Conservation (phyloP, 1,284 basidiomycete species). For the Ustilago trichophora region DNA sequence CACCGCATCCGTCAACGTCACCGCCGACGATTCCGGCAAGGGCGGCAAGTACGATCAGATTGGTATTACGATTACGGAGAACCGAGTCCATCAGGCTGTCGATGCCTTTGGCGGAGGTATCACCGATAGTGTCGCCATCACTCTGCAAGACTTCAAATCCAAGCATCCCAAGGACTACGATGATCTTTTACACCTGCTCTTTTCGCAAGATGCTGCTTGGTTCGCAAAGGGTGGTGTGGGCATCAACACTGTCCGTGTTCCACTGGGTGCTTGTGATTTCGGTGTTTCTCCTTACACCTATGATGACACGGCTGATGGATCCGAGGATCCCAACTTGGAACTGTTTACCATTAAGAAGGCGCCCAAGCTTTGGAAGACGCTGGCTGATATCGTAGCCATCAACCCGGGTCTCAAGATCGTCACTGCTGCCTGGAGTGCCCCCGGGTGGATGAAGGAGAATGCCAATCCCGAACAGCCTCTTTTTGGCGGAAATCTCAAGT, state of each 20-base stretch:
- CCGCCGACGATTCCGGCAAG: neutral
- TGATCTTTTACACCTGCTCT: conserved; percentile 48
- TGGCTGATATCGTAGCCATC: conserved; percentile 38
- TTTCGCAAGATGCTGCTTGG: conserved; percentile 39
- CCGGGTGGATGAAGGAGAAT: conserved; percentile 55
- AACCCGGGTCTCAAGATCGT: conserved; percentile 38
- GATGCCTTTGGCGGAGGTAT: conserved; percentile 46
- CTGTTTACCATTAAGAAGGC: conserved; percentile 50
- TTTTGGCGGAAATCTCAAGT: conserved; percentile 41
- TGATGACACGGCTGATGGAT: conserved; percentile 51
- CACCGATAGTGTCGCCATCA: conserved; percentile 52
- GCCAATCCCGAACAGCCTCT: conserved; percentile 24
- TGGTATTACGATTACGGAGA: conserved; percentile 27
- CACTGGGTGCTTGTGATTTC: conserved; percentile 53
- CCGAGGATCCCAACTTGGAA: conserved; percentile 28
- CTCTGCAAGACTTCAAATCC: conserved; percentile 44
- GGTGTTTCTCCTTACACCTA: conserved; percentile 46
- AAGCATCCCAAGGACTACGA: conserved; percentile 43
- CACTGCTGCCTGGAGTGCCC: conserved; percentile 45
- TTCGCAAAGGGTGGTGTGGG: conserved; percentile 35
- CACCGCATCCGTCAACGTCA: conserved; percentile 25
- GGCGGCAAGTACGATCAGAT: conserved; percentile 12
- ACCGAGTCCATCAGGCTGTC: conserved; percentile 40
- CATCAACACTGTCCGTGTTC: conserved; percentile 43
- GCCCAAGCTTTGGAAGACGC: conserved; percentile 48